A percentile compares a stretch with the other conserved stretches of the same genome.
phyloP scores from a whole-genome alignment of 2,329 filamentous ascomycete genomes.

The Dactylonectria estremocensis region DNA sequence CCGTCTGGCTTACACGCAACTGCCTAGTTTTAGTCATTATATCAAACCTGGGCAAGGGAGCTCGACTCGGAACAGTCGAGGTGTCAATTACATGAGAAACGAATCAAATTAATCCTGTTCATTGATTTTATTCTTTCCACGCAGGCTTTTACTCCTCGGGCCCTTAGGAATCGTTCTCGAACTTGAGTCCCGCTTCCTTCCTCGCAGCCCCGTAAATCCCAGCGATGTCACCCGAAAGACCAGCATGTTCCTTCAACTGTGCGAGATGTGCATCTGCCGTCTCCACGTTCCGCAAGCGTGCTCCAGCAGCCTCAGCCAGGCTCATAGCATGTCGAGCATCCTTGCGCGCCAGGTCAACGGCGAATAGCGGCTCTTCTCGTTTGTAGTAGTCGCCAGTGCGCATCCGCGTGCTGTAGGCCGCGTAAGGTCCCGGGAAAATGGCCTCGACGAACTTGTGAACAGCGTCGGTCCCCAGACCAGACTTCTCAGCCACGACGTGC shows the following conservation, averaged over 20 bases:
- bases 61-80: no score
- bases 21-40: neutral
- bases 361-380: constrained; percentile 85
- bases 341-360: constrained; percentile 86
- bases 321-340: constrained; percentile 82
- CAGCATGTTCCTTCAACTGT: constrained; percentile 77
- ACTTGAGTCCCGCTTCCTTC: constrained; percentile 81
- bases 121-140: neutral
- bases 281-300: constrained; percentile 75
- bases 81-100: neutral
- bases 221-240: constrained; percentile 83
- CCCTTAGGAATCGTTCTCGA: constrained; percentile 69
- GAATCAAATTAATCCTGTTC: neutral
- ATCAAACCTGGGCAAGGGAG: no score
- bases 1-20: neutral
- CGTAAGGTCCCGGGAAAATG: constrained; percentile 83
- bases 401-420: constrained; percentile 84
- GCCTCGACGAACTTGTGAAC: constrained; percentile 80
- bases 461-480: constrained; percentile 79
- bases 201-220: constrained; percentile 87
- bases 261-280: constrained; percentile 79
- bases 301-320: constrained; percentile 75
- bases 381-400: constrained; percentile 81
- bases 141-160: no score
- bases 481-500: constrained; percentile 84